These are phyloP conservation scores for Tolypocladium ovalisporum DNA, from an alignment of 2,329 filamentous ascomycete genomes.

Conservation along the genomic window DNA sequence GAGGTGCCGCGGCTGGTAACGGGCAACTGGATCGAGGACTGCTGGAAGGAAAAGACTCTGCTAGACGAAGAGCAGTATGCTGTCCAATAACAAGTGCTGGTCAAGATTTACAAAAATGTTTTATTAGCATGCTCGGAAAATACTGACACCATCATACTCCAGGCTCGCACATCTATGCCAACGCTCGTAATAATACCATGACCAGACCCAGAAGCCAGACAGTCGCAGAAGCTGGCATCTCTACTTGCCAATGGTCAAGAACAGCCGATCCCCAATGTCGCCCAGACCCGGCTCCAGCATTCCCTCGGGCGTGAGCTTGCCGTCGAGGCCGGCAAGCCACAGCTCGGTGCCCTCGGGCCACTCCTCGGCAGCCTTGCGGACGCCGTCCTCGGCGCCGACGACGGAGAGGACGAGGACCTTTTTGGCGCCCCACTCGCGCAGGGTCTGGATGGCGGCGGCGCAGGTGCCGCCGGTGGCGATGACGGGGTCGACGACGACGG, in stretches of 20 bases:
- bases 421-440: constrained; percentile 86
- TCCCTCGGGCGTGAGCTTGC: constrained; percentile 60
- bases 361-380: constrained; percentile 59
- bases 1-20: constrained; percentile 59
- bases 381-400: constrained; percentile 61
- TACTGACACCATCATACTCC: not conserved
- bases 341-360: constrained; percentile 72
- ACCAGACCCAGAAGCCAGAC: not conserved
- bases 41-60: constrained; percentile 68
- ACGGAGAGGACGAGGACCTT: constrained; percentile 67
- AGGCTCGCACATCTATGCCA: not conserved
- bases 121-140: not conserved
- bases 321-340: constrained; percentile 74
- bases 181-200: not conserved
- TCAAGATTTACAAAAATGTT: not conserved
- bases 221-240: not conserved
- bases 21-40: constrained; percentile 63
- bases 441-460: constrained; percentile 76
- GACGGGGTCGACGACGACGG: constrained; percentile 81
- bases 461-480: constrained; percentile 91
- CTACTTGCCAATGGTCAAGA: constrained; percentile 48
- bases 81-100: constrained; percentile 8
- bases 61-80: constrained; percentile 65
- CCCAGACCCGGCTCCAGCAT: constrained; percentile 89
- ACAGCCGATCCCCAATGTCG: constrained; percentile 83